phyloP scores from a whole-genome alignment of 345 rosid genomes.

The Salix dunnii region DNA sequence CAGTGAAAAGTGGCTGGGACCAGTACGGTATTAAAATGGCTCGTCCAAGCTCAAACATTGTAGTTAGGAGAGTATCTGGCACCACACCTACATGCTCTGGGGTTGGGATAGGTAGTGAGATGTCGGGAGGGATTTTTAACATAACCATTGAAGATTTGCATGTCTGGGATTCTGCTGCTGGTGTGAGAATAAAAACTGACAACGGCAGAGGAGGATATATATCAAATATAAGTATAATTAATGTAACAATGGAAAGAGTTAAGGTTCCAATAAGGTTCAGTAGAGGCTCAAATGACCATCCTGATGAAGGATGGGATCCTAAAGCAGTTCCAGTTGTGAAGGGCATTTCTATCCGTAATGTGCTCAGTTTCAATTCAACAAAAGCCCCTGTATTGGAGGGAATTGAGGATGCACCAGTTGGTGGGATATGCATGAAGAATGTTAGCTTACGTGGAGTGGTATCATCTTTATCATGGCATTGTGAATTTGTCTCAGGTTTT shows the following conservation, averaged over 20 bases:
- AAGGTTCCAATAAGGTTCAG: constrained; percentile 84
- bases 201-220: constrained; percentile 87
- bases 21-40: constrained; percentile 81
- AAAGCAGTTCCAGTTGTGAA: constrained; percentile 70
- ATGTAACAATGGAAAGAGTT: constrained; percentile 73
- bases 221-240: constrained; percentile 55
- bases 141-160: constrained; percentile 63
- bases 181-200: constrained; percentile 87
- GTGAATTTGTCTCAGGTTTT: constrained; percentile 75
- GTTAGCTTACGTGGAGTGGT: constrained; percentile 55
- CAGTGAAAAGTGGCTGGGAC: constrained; percentile 97
- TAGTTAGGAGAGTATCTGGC: constrained; percentile 72
- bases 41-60: constrained; percentile 81
- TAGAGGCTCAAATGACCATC: constrained; percentile 88
- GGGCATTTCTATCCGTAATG: constrained; percentile 58
- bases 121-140: constrained; percentile 90
- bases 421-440: constrained; percentile 72
- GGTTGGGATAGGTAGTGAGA: constrained; percentile 92
- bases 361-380: constrained; percentile 66
- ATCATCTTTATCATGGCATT: constrained; percentile 58
- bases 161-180: constrained; percentile 90
- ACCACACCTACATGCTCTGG: constrained; percentile 96
- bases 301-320: constrained; percentile 79
- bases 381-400: constrained; percentile 75
- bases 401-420: constrained; percentile 58